Percentiles rank a stretch among this genome's conserved stretches.
Conservation (phyloP, 176 grass and related monocot genomes). For the Oryza meridionalis region DNA sequence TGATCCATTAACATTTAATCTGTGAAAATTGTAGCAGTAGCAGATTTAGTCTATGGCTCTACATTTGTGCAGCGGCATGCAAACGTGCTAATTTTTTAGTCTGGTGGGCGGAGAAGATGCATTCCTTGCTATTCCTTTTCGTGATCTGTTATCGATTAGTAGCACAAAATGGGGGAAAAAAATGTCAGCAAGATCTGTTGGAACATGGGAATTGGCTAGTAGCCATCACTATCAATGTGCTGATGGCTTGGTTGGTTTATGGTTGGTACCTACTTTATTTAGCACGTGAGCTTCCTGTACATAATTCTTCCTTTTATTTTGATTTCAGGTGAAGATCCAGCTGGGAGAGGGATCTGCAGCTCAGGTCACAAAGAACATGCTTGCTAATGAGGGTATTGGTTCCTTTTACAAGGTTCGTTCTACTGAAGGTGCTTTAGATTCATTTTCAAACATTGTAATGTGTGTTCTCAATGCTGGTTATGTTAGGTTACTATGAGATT, state of each 20-base stretch:
- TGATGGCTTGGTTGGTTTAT: constrained; percentile 25
- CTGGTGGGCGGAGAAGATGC: background rate
- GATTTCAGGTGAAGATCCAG: constrained; percentile 91
- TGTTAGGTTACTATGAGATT: background rate
- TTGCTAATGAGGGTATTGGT: constrained; percentile 72
- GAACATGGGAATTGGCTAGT: constrained; percentile 18
- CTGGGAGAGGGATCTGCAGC: constrained; percentile 88
- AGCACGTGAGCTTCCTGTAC: background rate
- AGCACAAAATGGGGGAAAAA: background rate
- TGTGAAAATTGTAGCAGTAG: background rate
- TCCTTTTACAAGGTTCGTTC: constrained; percentile 84
- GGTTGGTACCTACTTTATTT: background rate
- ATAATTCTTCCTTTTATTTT: constrained; percentile 28
- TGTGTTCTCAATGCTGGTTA: background rate
- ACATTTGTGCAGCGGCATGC: background rate
- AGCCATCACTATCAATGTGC: constrained; percentile 12
- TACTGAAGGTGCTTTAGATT: background rate
- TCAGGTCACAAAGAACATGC: constrained; percentile 83
- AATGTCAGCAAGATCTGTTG: constrained; percentile 3
- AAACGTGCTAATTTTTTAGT: background rate
- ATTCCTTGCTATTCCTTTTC: constrained; percentile 3
- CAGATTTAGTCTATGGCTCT: background rate
- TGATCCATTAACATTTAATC: background rate
- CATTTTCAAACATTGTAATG: background rate
- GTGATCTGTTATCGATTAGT: background rate